A percentile compares a stretch with the other conserved stretches of the same genome.
Evolutionary conservation across 208 protist genomes (phyloP).

Genomic region (Angomonas desouzai): DNA sequence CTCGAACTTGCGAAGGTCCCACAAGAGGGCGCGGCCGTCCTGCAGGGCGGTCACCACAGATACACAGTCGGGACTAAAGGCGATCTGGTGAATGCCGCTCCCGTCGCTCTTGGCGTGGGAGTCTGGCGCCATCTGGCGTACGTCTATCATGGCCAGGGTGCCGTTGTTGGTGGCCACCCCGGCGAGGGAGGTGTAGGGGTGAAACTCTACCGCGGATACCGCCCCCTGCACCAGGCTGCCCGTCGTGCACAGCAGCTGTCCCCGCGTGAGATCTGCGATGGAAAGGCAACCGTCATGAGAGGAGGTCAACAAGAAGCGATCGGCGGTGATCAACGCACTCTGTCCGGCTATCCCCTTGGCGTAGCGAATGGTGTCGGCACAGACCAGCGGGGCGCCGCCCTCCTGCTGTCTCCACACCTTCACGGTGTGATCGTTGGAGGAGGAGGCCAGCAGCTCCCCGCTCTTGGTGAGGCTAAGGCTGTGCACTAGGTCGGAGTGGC

Average conservation of each 20-base stretch:
- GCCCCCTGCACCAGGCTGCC: conserved; percentile 16
- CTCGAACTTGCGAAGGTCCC: conserved; percentile 96
- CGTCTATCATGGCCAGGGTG: conserved; percentile 88
- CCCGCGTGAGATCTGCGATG: conserved; percentile 36
- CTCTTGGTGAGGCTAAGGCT: conserved; percentile 22
- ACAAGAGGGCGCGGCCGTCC: conserved; percentile 84
- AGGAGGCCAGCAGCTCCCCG: conserved; percentile 84
- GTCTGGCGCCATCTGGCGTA: conserved; percentile 75
- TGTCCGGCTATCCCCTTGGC: conserved; percentile 28
- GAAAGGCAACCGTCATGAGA: conserved; percentile 19
- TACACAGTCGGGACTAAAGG: conserved; percentile 94
- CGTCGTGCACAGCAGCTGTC: conserved; percentile 27
- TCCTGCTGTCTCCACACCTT: conserved; percentile 89
- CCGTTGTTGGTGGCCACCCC: conserved; percentile 37
- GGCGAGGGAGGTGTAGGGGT: conserved; percentile 66
- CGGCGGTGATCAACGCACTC: conserved; percentile 27
- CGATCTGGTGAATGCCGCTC: conserved; percentile 44
- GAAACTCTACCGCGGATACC: conserved; percentile 33
- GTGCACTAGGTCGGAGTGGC: conserved; percentile 56
- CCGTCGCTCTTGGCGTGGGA: conserved; percentile 48
- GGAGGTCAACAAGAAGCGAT: conserved; percentile 29
- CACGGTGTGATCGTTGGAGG: conserved; percentile 97
- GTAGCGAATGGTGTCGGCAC: conserved; percentile 46
- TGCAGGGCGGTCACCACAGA: conserved; percentile 81
- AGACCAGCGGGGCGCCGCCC: conserved; percentile 20